Percentiles rank a stretch among this genome's conserved stretches.
Conservation (phyloP, 352 stramenopile genomes). For the Nothophytophthora sp. region DNA sequence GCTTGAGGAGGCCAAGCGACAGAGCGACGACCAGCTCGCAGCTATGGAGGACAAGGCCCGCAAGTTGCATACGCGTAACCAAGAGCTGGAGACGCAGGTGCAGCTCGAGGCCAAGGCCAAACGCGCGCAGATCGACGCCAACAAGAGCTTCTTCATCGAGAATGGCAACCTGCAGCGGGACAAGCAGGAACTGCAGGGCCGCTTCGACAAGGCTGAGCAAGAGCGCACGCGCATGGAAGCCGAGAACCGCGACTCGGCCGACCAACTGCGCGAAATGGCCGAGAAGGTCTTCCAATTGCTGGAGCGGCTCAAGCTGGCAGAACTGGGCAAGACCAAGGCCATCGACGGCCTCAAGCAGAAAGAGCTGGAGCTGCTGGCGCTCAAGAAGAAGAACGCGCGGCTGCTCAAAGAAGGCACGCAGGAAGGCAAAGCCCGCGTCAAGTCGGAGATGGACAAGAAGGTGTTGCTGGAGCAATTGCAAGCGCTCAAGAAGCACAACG, state of each 20-base stretch:
- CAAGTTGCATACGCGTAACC: slow-evolving; percentile 84
- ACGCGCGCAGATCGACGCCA: slow-evolving; percentile 90
- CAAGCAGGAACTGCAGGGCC: slow-evolving; percentile 79
- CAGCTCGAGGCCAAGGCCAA: slow-evolving; percentile 94
- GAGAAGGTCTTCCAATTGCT: slow-evolving; percentile 97
- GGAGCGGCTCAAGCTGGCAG: slow-evolving; percentile 95
- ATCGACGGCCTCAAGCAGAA: slow-evolving; percentile 94
- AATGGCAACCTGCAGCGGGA: slow-evolving; percentile 77
- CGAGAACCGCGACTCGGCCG: slow-evolving; percentile 93
- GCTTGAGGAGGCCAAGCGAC: slow-evolving; percentile 92
- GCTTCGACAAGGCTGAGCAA: slow-evolving; percentile 90
- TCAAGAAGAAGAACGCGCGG: slow-evolving; percentile 95
- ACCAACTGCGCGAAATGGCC: slow-evolving; percentile 97
- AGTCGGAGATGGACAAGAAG: slow-evolving; percentile 94
- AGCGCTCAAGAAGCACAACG: slow-evolving; percentile 96
- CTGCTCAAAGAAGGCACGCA: slow-evolving; percentile 94
- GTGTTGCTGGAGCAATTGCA: slow-evolving; percentile 94
- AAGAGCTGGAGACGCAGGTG: slow-evolving; percentile 95
- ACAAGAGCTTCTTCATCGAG: slow-evolving; percentile 91
- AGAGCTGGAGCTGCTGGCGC: slow-evolving; percentile 92
- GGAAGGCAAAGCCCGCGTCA: slow-evolving; percentile 92
- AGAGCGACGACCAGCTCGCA: slow-evolving; percentile 91
- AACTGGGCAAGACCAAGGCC: slow-evolving; percentile 96
- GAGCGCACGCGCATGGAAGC: slow-evolving; percentile 95
- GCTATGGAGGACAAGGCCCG: slow-evolving; percentile 92